Evolutionary conservation across 2,329 filamentous ascomycete species (phyloP).

Genomic region (Penicillium sp.): DNA sequence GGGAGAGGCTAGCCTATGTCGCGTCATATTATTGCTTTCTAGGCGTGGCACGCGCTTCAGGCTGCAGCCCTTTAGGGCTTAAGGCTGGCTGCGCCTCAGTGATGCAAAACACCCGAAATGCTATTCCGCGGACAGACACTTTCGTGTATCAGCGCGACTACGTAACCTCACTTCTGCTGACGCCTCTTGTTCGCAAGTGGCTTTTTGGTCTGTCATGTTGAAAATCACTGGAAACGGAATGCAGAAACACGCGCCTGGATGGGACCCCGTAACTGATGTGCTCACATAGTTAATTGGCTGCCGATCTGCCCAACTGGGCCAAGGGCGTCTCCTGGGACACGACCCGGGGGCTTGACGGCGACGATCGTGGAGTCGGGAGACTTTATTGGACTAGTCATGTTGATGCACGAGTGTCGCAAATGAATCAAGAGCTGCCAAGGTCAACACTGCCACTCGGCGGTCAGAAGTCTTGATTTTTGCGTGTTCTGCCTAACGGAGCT

Average conservation of each 20-base stretch:
- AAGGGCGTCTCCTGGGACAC: not conserved
- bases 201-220: constrained; percentile 2
- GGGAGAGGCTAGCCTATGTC: not conserved
- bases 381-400: constrained; percentile 13
- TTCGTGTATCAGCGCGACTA: not conserved
- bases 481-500: not conserved
- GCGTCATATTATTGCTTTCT: not conserved
- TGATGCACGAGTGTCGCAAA: constrained; percentile 1
- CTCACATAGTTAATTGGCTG: not conserved
- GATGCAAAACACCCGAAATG: not conserved
- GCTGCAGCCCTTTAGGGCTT: constrained; percentile 39
- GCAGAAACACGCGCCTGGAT: constrained; percentile 7
- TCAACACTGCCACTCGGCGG: not conserved
- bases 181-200: not conserved
- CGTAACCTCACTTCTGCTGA: not conserved
- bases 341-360: constrained; percentile 9
- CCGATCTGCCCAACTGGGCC: not conserved
- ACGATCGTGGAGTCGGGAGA: constrained; percentile 15
- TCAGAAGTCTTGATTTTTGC: not conserved
- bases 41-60: constrained; percentile 12
- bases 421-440: not conserved
- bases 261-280: not conserved
- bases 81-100: constrained; percentile 34
- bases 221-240: constrained; percentile 11
- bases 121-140: not conserved